Base-by-base conservation (phyloP, 2,329 filamentous ascomycete genomes). In the Bimuria novae-zelandiae region DNA sequence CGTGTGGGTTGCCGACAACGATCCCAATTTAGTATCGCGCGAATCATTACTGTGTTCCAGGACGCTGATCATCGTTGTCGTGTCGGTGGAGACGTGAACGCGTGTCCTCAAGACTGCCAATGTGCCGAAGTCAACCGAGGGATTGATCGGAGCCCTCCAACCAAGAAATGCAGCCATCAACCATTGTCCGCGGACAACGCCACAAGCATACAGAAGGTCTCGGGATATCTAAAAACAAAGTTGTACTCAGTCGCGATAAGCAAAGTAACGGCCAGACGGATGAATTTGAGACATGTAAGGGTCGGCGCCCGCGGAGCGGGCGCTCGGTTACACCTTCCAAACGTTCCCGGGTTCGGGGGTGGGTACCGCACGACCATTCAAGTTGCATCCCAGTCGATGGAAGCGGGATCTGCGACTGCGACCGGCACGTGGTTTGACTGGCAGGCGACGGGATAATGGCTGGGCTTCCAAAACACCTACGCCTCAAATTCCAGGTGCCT, bases 291-390 rank as follows among this genome's bases (percentile, higher is more conserved):
- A 46, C 43, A 32, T 36, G 43, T 36, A 5, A 46, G 32, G 14
- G 10, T 11, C 30, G 16, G 43, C 30, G 14, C 29, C 41, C 41
- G 41, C 42, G 22, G 16, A 14, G 23, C 11, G 21, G 27, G 42
- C 27, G 42, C 42, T 33, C 42, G 42, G 42, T 25, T 44, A 44
- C 17, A 25, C 27, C 29, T 33, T 44, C 42, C 42, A 21, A 33
- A 27, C 42, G 19, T 14, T 32, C 42, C 42, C 27, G 16, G 21
- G 11, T 44, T 25, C 42, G 29, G 27, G 23, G 27, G 29, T n/a
- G n/a, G n/a, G n/a, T n/a, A n/a, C n/a, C 43, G 21, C 43, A 37
- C 43, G 2, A 27, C 25, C 32, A 25, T 22, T 6, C 22, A 46
- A 7, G 30, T n/a, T 1, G 27, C 32, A 25, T 19, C 19, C 29